Evolutionary conservation across 2,329 filamentous ascomycete species (phyloP), one percentile per base, ranked within the genome.

Genomic region (Lasiodiplodia sp.): DNA sequence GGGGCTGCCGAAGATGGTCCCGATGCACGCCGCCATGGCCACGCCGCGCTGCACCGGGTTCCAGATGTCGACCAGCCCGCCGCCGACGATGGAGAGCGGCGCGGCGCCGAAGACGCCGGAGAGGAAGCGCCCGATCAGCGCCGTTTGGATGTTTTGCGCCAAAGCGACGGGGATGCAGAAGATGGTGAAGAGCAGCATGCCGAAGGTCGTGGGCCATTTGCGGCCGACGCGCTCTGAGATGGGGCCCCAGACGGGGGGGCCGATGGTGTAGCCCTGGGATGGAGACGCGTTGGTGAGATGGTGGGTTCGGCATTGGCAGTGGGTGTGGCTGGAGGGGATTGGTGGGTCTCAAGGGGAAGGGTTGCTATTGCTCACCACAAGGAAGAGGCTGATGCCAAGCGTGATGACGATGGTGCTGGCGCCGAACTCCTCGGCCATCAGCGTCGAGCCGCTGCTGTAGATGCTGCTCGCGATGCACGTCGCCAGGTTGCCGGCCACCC

Each of bases 1-100:
- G 5, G 89, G 89, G 0, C 89, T 89, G 4, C 91, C 83, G 18
- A 91, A 82, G 1, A 88, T 89, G 10, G 86, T 84, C 4, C 91
- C 82, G 57, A 83, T 86, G 78, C 90, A 91, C 55, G 90, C 82
- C 1, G 84, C 85, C 71, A 90, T 85, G 11, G 87, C 86, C 71
- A 85, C 86, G 7, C 89, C 88, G 67, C 89, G 85, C 75, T 91
- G 82, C 74, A 90, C 88, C 11, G 88, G 82, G 3, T 76, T 79
- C 81, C 87, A 90, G 25, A 86, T 83, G 74, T 90, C 88, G 28
- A 58, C 56, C 40, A 34, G 40, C 11, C 52, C 51, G 28, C 34
- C 51, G 62, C 51, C 58, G 40, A 47, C 18, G 56, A 86, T 80
- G 37, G 84, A 83, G 37, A 88, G 78, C 3, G 86, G 83, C 0